These are phyloP conservation scores for Volvox reticuliferus DNA, from an alignment of 139 green algal species.

Conservation along the genomic window DNA sequence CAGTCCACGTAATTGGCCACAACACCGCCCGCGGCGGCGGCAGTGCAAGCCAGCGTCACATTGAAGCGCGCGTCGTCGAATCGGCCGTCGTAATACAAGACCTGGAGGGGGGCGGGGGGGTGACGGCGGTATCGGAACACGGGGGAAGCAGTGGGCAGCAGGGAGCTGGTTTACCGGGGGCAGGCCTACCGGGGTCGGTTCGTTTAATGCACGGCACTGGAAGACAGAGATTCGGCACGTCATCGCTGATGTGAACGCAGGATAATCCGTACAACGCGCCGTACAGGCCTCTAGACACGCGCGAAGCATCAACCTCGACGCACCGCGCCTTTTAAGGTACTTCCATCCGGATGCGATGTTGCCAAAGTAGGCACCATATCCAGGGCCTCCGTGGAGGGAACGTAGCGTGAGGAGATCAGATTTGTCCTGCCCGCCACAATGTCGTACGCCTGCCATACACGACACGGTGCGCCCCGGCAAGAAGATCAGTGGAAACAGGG, in stretches of 20 bases:
- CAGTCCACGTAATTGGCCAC: slow-evolving; percentile 91
- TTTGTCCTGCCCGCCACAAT: slow-evolving; percentile 83
- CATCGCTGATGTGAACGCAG: no score
- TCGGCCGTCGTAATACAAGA: slow-evolving; percentile 98
- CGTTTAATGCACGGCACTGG: no score
- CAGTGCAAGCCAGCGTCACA: slow-evolving; percentile 90
- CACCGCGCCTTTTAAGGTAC: slow-evolving; percentile 70
- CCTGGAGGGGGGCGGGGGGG: slow-evolving; percentile 57
- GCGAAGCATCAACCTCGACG: not conserved
- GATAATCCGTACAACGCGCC: no score
- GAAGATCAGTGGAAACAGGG: no score
- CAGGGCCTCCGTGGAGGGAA: slow-evolving; percentile 71
- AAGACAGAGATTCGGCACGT: no score
- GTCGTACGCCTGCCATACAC: slow-evolving; percentile 86
- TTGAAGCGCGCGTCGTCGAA: slow-evolving; percentile 96
- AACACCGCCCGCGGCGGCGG: slow-evolving; percentile 86
- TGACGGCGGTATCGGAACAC: no score
- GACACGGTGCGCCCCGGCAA: no score
- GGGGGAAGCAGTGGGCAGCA: no score
- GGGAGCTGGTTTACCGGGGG: no score
- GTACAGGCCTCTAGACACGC: no score
- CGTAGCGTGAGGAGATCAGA: slow-evolving; percentile 87
- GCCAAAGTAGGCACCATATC: slow-evolving; percentile 87
- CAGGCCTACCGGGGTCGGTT: no score
- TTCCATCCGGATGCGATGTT: slow-evolving; percentile 45